Evolutionary conservation across 768 basidiomycete species (phyloP), one percentile per base, ranked within the genome.

Genomic region (Boletus rex-veris): DNA sequence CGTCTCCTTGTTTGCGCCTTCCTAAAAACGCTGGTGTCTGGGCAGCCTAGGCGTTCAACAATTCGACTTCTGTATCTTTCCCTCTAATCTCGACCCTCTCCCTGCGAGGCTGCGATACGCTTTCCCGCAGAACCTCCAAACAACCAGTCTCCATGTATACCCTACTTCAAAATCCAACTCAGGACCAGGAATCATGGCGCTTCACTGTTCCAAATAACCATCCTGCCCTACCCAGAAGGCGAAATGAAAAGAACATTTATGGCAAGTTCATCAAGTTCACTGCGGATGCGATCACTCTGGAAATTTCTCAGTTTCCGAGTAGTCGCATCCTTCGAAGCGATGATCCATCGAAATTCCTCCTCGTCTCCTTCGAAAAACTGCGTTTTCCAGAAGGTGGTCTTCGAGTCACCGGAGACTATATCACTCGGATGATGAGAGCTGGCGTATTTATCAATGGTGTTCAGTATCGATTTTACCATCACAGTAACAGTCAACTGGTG

Each of bases 401-500:
- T 26, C 74, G 72, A 30, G 75, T 72, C 24, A 76, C 75, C 6
- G 67, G 75, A 43, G 83, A 85, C 12, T 87, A 87, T 58, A 78
- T 86, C 41, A 60, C 70, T 18, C 74, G 81, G 31, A 63, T 86
- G 55, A 73, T 86, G 66, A 78, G 76, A 54, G 69, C 72, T 0
- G 85, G 85, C 0, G 53, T 88, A 2, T 78, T 77, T 59, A 59
- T 85, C 59, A 86, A 87, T 55, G 75, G 73, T 1, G 65, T 76
- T 0, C 80, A 85, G 57, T 85, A 86, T 64, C 79, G 85, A 3
- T 87, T 86, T 63, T 86, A 85, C 54, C 81, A 82, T 52, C 85
- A 88, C 53, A 85, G 85, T 39, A 85, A 86, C 61, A 86, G 83
- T 55, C 85, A 88, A 57, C 60, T 86, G 63, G 84, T 84, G 55